A percentile compares a stretch with the other conserved stretches of the same genome.
Conservation (phyloP, 345 rosid genomes). For the Microthlaspi erraticum region DNA sequence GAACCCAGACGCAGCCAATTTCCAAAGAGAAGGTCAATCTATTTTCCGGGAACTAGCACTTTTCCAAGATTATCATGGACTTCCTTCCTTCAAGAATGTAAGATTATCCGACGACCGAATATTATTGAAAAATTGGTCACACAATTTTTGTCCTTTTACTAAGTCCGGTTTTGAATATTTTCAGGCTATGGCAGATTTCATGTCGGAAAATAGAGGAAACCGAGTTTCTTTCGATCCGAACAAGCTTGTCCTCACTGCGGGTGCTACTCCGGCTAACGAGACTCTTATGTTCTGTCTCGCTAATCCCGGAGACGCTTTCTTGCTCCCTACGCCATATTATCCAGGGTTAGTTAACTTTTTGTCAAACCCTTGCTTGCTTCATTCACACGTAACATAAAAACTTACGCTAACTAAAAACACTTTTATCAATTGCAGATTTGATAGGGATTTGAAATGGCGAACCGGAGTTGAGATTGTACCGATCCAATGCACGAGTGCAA, state of each 20-base stretch:
- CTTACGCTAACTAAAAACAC: slow-evolving; percentile 33
- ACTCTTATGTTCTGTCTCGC: slow-evolving; percentile 76
- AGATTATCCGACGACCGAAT: slow-evolving; percentile 5
- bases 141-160: neutral
- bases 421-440: slow-evolving; percentile 52
- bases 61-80: slow-evolving; percentile 83
- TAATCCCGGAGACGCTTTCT: slow-evolving; percentile 73
- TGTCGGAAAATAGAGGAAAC: slow-evolving; percentile 80
- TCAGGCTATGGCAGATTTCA: slow-evolving; percentile 74
- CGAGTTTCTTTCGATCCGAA: slow-evolving; percentile 64
- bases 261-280: slow-evolving; percentile 84
- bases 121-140: neutral
- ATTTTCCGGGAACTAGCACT: slow-evolving; percentile 82
- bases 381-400: slow-evolving; percentile 37
- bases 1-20: slow-evolving; percentile 64
- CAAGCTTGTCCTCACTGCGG: slow-evolving; percentile 72
- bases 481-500: slow-evolving; percentile 57
- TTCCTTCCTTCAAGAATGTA: slow-evolving; percentile 69
- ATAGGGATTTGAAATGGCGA: slow-evolving; percentile 76
- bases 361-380: slow-evolving; percentile 33
- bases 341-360: slow-evolving; percentile 65
- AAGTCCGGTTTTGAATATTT: neutral
- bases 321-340: slow-evolving; percentile 81
- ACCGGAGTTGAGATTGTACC: slow-evolving; percentile 67
- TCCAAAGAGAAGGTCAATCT: slow-evolving; percentile 62